Base-by-base conservation (phyloP, 2,329 filamentous ascomycete genomes). In the Cladosporium austrohemisphaericum region DNA sequence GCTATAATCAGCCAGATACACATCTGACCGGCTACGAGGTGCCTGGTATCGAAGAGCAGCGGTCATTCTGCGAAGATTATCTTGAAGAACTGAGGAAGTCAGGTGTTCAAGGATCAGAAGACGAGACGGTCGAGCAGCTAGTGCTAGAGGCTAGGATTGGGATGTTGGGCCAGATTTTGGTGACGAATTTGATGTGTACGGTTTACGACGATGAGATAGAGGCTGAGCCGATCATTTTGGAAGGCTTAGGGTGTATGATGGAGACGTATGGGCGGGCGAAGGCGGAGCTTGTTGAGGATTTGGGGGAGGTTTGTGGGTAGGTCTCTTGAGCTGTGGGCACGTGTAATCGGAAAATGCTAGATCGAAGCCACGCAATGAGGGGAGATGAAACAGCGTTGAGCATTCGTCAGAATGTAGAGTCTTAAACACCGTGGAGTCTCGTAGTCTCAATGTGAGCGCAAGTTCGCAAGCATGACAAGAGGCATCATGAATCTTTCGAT, bases 101-200 rank as follows among this genome's bases (percentile, higher is more conserved):
- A 14, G 45, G 45, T 25, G 32, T 3, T 11, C 10, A n/a, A 3
- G 20, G 9, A 3, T 2, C 11, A 5, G 29, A 41, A 20, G 11
- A 6, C 19, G 50, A 52, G 19, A 49, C 40, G 8, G 32, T 41
- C 5, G 50, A 44, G n/a, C 50, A 52, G n/a, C 25, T 52, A 10
- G 4, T 52, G 31, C 9, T 41, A 11, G 50, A 52, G 36, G 45
- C 45, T 1, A 25, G n/a, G 9, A 41, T 52, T 14, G 50, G 46
- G 11, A 23, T 33, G 2, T 16, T 52, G 23, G 49, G 22, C 22
- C 50, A 52, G n/a, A 10, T 44, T 6, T 18, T 52, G 20, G 40
- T 26, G n/a, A 28, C 41, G 9, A 50, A 45, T 31, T 10, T 38
- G 40, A 50, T 50, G 40, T 45, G 38, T 32, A 45, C 32, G 31